Evolutionary conservation across 768 basidiomycete genomes (phyloP), one percentile per base, ranked within the genome.

Genomic region (Amanita muscaria): DNA sequence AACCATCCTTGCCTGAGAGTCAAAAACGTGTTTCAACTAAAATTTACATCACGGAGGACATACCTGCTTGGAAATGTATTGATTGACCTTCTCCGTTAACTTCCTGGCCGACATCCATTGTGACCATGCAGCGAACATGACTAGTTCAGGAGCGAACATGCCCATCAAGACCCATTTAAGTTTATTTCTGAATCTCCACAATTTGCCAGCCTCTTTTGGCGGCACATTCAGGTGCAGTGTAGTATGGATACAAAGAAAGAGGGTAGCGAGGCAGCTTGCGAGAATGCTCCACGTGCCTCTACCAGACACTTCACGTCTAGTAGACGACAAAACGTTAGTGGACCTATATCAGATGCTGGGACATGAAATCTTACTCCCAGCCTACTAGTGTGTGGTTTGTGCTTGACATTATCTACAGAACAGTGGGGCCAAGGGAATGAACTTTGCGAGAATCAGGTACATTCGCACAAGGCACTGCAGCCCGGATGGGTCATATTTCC

Each of bases 161-260:
- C 40, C 40, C 15, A 30, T 18, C 27, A 41, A 30, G 14, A n/a
- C 15, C 40, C 40, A 31, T 27, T 1, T 9, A 21, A 40, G 12
- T 23, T 4, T 40, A 23, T 22, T 23, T n/a, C 9, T 23, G 14
- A 40, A 5, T 8, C 10, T 39, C 3, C 5, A 5, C 3, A 21
- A 3, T 18, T 22, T 5, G 8, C 11, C n/a, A 18, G 40, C 18
- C 3, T 30, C 40, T 41, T 30, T 31, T 25, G 24, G n/a, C n/a
- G 48, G 48, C 9, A 40, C 32, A 39, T 40, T 40, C 11, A 45
- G 36, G 33, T 21, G 48, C 29, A 41, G 51, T 24, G 41, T 49
- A 31, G 24, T 51, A 38, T 40, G 23, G 8, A 50, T 46, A n/a
- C 29, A 49, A 31, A 50, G 42, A 27, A 31, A 49, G n/a, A 38